Conservation (phyloP, 1,284 basidiomycete species). For the Ganoderma leucocontextum region DNA sequence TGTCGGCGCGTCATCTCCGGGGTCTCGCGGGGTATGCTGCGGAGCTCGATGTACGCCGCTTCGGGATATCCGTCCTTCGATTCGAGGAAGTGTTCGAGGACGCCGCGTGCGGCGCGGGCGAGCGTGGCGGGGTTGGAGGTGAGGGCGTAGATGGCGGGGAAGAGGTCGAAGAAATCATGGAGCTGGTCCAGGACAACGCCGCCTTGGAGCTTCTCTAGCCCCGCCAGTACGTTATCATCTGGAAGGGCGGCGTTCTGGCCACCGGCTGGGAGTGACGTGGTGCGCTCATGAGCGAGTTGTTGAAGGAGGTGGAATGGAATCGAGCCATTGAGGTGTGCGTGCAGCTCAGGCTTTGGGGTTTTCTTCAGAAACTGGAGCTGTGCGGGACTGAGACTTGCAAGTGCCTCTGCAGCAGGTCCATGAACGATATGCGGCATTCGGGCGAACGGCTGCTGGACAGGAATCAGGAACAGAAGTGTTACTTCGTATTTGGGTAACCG, state of each 20-base stretch:
- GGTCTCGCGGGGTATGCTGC: slow-evolving; percentile 72
- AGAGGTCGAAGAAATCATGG: slow-evolving; percentile 76
- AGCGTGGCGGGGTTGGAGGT: slow-evolving; percentile 67
- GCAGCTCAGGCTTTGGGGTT: slow-evolving; percentile 82
- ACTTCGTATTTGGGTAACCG: slow-evolving; percentile 30
- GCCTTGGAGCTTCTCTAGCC: slow-evolving; percentile 57
- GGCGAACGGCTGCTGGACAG: not conserved
- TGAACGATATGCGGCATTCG: slow-evolving; percentile 31
- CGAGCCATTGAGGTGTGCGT: slow-evolving; percentile 85
- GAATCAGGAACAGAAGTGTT: not conserved
- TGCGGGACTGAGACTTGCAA: slow-evolving; percentile 55
- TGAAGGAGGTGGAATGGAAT: slow-evolving; percentile 75
- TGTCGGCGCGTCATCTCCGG: slow-evolving; percentile 58
- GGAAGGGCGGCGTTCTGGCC: slow-evolving; percentile 25
- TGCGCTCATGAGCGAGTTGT: slow-evolving; percentile 64
- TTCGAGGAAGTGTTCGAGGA: slow-evolving; percentile 69
- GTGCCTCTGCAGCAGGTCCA: slow-evolving; percentile 51
- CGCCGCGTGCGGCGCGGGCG: slow-evolving; percentile 62
- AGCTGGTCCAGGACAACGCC: slow-evolving; percentile 64
- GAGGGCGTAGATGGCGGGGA: slow-evolving; percentile 80
- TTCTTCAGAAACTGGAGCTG: slow-evolving; percentile 66
- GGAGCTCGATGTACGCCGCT: slow-evolving; percentile 77
- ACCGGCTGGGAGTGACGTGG: slow-evolving; percentile 20
- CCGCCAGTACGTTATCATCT: slow-evolving; percentile 49
- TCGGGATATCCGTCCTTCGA: slow-evolving; percentile 47